Evolutionary conservation across 2,329 filamentous ascomycete species (phyloP), one percentile per base, ranked within the genome.

Genomic region (Botrytis elliptica): DNA sequence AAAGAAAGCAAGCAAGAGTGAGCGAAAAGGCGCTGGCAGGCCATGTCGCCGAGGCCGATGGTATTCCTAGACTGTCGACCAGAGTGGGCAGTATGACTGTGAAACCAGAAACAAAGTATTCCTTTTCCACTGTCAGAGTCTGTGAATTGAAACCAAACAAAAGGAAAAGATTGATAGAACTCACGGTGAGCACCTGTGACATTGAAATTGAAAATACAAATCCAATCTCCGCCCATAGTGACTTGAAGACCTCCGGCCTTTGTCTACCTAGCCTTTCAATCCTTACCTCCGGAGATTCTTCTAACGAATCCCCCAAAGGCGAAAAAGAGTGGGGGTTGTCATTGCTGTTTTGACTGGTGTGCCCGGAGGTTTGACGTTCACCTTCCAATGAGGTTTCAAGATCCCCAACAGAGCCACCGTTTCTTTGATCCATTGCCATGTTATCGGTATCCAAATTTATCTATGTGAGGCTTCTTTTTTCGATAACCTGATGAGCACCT

Each of bases 31-130:
- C 86, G 78, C 83, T 90, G 81, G 83, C 89, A 78, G 82, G 92
- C 92, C 89, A 93, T 83, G 83, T 93, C 82, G 80, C 87, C 77
- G 79, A 89, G 60, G 79, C 86, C 79, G 82, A 85, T 0, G 92
- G 88, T 59, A 96, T 94, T 57, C 88, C 72, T 6, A 96, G 85
- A 1, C 88, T 86, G 18, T 82, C 79, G 18, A 89, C 84, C 4
- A 96, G 81, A 0, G 88, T 88, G 0, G 93, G 93, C 0, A 95
- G 82, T 40, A 95, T 88, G 77, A 92, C 91, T 74, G 87, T 88
- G 81, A 95, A 96, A 46, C 93, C 93, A 65, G 90, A 92, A 69
- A 95, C 86, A 75, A 89, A 89, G 79, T 89, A 91, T 81, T 91
- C 90, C 84, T 87, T 46, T 29, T 74, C 42, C 14, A 44, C 22